Evolutionary conservation across 2,329 filamentous ascomycete genomes (phyloP).

Genomic region (Pezicula rhizophila): DNA sequence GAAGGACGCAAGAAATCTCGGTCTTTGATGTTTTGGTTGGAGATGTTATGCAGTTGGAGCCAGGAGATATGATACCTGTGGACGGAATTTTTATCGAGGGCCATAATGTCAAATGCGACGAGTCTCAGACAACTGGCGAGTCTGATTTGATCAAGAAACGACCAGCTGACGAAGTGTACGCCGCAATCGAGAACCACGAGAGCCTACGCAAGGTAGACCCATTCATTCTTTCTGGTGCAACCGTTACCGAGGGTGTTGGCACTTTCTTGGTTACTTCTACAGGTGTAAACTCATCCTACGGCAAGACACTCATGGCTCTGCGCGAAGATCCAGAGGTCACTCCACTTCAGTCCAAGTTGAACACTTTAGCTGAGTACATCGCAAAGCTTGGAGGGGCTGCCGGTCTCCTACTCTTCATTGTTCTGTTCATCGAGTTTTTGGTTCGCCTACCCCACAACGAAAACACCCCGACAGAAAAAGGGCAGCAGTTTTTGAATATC

Average conservation of each 20-base stretch:
- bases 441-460: slow-evolving; percentile 49
- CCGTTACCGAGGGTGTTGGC: slow-evolving; percentile 70
- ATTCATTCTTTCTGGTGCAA: slow-evolving; percentile 75
- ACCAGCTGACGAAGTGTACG: slow-evolving; percentile 56
- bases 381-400: slow-evolving; percentile 68
- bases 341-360: slow-evolving; percentile 71
- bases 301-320: slow-evolving; percentile 73
- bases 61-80: slow-evolving; percentile 66
- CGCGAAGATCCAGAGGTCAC: slow-evolving; percentile 73
- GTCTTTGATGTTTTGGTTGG: slow-evolving; percentile 68
- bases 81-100: slow-evolving; percentile 66
- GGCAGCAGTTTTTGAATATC: slow-evolving; percentile 54
- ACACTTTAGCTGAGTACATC: slow-evolving; percentile 72
- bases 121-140: slow-evolving; percentile 72
- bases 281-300: slow-evolving; percentile 68
- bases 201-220: slow-evolving; percentile 63
- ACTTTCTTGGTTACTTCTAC: slow-evolving; percentile 70
- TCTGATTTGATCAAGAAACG: slow-evolving; percentile 67
- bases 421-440: slow-evolving; percentile 73
- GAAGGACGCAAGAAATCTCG: slow-evolving; percentile 61
- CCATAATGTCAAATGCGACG: slow-evolving; percentile 62
- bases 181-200: slow-evolving; percentile 54
- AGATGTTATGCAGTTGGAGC: slow-evolving; percentile 67
- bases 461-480: slow-evolving; percentile 46
- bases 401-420: slow-evolving; percentile 69